A percentile compares a stretch with the other conserved stretches of the same genome.
These are phyloP conservation scores for Ceriops decandra DNA, from an alignment of 345 rosid species.

Conservation along the genomic window DNA sequence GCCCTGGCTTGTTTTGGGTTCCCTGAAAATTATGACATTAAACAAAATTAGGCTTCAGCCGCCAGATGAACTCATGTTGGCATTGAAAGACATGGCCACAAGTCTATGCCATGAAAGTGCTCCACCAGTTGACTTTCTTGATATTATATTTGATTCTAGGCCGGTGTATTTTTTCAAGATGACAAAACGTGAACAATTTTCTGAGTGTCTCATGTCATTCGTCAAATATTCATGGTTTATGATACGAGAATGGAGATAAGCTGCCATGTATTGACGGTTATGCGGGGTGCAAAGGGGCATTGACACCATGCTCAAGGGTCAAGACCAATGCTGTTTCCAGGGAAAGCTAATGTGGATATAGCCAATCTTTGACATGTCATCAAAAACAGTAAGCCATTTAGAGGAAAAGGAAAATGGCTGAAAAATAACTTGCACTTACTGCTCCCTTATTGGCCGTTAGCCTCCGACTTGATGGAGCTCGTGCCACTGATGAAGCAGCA, in stretches of 20 bases:
- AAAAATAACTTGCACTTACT: slow-evolving; percentile 34
- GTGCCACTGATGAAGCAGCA: slow-evolving; percentile 83
- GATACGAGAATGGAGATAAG: neutral
- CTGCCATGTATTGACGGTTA: no score
- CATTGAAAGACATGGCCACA: neutral
- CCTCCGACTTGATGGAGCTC: slow-evolving; percentile 80
- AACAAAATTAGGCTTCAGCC: neutral
- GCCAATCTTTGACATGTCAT: neutral
- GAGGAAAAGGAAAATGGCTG: neutral
- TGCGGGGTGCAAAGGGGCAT: no score
- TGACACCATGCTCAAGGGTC: neutral
- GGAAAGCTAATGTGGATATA: neutral
- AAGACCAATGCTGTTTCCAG: neutral
- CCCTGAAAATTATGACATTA: slow-evolving; percentile 31
- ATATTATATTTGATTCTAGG: no score
- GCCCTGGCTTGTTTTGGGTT: slow-evolving; percentile 44
- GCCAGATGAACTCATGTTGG: neutral
- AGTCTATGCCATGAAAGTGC: neutral
- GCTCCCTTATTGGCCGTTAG: slow-evolving; percentile 50
- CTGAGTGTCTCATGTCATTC: neutral
- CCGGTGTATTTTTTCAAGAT: no score
- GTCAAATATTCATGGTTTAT: neutral
- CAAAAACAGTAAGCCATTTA: neutral
- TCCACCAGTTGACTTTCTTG: neutral
- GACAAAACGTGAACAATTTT: no score